Base-by-base conservation (phyloP, 441 rosid genomes). In the Corymbia calophylla region DNA sequence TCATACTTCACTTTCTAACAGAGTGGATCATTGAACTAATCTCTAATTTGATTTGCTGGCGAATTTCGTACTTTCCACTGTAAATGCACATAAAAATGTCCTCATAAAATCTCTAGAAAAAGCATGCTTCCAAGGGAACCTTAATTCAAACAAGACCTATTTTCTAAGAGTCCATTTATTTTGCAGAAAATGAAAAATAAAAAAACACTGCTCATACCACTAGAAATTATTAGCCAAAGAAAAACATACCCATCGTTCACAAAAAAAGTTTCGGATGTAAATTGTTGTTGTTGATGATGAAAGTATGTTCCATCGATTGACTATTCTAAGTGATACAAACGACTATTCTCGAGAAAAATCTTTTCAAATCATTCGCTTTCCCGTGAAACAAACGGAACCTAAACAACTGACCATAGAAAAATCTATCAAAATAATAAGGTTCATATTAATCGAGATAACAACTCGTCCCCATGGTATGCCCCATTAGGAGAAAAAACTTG, bases 311-410 rank as follows among this genome's bases (percentile, higher is more conserved):
- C 64, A 4, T 3, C 1, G 0, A 58, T 9, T 23, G 25, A 2
- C 14, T 25, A 58, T 58, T 70, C 1, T 23, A 35, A 35, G 5
- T 0, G 3, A 70, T 3, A 10, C 2, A 5, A 39, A 6, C 2
- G 5, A 35, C 1, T 2, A 1, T 6, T 39, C 21, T 19, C 3
- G 21, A 39, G 3, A 39, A 73, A 10, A 35, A 9, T 2, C 35
- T 70, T 2, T 5, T 9, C 5, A 35, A 70, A 19, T 5, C 8
- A 31, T 16, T 31, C 0, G 1, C 44, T 21, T 35, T 73, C 39
- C 12, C 1, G 23, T 15, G 0, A 10, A 70, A 35, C 27, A 9
- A 5, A 70, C 0, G 2, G 8, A 35, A 15, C 48, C 8, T 11
- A 4, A 25, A n/a, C 9, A 21, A 21, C 8, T 3, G 0, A 21